Conservation (phyloP, 2,329 filamentous ascomycete species). For the Venturia oleaginea region DNA sequence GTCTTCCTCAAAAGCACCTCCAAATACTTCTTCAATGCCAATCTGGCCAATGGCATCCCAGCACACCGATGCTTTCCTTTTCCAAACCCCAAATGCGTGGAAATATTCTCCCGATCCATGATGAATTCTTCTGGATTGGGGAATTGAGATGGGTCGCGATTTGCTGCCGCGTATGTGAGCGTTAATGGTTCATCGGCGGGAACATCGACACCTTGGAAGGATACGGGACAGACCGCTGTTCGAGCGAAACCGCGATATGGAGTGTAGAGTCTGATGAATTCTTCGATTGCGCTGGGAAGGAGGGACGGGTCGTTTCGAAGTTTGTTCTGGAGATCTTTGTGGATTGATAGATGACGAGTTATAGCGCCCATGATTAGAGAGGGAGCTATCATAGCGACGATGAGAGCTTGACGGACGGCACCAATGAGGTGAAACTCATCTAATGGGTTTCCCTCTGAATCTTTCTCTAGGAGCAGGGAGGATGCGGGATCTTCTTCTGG, state of each 20-base stretch:
- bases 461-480: constrained; percentile 14
- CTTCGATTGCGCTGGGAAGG: constrained; percentile 13
- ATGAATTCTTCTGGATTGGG: constrained; percentile 11
- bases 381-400: constrained; percentile 17
- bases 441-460: constrained; percentile 13
- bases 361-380: constrained; percentile 16
- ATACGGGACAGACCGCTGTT: constrained; percentile 11
- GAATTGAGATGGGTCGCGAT: constrained; percentile 10
- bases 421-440: constrained; percentile 9
- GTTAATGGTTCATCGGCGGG: constrained; percentile 8
- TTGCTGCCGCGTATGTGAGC: constrained; percentile 12
- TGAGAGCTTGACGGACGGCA: constrained; percentile 15
- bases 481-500: constrained; percentile 16
- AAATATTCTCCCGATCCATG: constrained; percentile 10
- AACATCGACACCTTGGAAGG: constrained; percentile 4
- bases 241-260: constrained; percentile 17
- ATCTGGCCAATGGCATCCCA: constrained; percentile 11
- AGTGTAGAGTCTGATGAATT: constrained; percentile 17
- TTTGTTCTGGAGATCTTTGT: constrained; percentile 15
- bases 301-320: constrained; percentile 14
- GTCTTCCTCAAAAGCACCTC: background rate
- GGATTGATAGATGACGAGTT: constrained; percentile 12
- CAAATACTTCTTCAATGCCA: constrained; percentile 9
- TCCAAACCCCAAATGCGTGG: constrained; percentile 12
- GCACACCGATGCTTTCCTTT: constrained; percentile 12